Percentiles rank a stretch among this genome's conserved stretches.
phyloP scores from a whole-genome alignment of 768 basidiomycete genomes.

The Lactarius hengduanensis region DNA sequence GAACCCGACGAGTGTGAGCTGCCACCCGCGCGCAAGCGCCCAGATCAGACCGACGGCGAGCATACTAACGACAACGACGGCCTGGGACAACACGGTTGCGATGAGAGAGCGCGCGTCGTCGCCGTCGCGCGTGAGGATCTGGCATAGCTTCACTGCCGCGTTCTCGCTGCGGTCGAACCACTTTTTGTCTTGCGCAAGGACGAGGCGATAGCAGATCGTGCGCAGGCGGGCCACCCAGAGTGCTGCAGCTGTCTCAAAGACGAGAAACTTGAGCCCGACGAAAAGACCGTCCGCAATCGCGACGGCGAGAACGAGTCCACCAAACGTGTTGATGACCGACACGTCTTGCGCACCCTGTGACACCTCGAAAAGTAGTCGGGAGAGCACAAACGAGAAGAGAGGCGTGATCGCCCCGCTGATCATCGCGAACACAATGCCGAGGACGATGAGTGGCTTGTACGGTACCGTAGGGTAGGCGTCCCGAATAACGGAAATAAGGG shows the following conservation, averaged over 20 bases:
- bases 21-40: conserved; percentile 89
- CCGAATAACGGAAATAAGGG: conserved; percentile 51
- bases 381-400: conserved; percentile 87
- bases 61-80: conserved; percentile 76
- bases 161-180: conserved; percentile 81
- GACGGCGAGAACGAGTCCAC: conserved; percentile 67
- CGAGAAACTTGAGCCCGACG: conserved; percentile 71
- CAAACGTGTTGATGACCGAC: conserved; percentile 62
- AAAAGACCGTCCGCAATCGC: conserved; percentile 76
- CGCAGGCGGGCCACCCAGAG: conserved; percentile 74
- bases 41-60: conserved; percentile 80
- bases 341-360: conserved; percentile 66
- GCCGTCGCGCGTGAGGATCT: conserved; percentile 80
- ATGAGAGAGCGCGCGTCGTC: conserved; percentile 85
- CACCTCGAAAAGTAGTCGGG: conserved; percentile 73
- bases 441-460: conserved; percentile 61
- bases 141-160: conserved; percentile 59
- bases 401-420: conserved; percentile 85
- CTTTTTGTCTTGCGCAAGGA: conserved; percentile 77
- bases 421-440: conserved; percentile 70
- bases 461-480: conserved; percentile 71
- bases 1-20: conserved; percentile 86
- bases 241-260: conserved; percentile 75
- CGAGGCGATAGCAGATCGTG: conserved; percentile 47
- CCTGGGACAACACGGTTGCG: conserved; percentile 67